phyloP scores from a whole-genome alignment of 1,284 basidiomycete genomes.

The Ceratobasidium sp. region DNA sequence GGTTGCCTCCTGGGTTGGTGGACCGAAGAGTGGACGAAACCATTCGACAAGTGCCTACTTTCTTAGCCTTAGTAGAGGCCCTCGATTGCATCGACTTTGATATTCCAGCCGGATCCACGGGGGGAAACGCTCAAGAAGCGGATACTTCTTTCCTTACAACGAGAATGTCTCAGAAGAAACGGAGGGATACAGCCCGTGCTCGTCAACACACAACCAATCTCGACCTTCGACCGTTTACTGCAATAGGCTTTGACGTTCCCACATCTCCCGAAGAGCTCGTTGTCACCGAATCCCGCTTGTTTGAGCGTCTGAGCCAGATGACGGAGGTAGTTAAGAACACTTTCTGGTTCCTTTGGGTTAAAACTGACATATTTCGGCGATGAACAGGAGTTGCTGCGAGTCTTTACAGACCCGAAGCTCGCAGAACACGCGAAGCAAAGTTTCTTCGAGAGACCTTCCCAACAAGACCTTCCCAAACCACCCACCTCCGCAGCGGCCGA shows the following conservation, averaged over 20 bases:
- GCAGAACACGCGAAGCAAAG: constrained; percentile 7
- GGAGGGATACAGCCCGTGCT: constrained; percentile 17
- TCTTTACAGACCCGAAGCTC: constrained; percentile 20
- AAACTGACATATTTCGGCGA: neutral
- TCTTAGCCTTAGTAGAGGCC: neutral
- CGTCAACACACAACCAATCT: constrained; percentile 15
- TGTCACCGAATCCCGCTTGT: neutral
- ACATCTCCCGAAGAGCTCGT: constrained; percentile 3
- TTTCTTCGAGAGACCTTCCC: neutral
- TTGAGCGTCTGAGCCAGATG: neutral
- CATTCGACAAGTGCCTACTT: neutral
- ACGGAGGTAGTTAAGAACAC: neutral
- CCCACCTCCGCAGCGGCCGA: neutral
- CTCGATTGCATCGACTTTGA: constrained; percentile 1
- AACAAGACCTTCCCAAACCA: neutral
- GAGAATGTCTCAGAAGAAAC: constrained; percentile 21
- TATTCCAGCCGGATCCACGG: neutral
- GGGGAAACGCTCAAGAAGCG: neutral
- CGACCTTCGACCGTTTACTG: constrained; percentile 19
- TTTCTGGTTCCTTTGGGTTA: neutral
- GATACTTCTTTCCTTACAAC: constrained; percentile 32
- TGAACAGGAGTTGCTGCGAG: constrained; percentile 15
- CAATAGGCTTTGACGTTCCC: constrained; percentile 21
- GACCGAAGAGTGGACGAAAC: constrained; percentile 27
- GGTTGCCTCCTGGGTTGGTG: constrained; percentile 22